Evolutionary conservation across 1,284 basidiomycete species (phyloP), one percentile per base, ranked within the genome.

Genomic region (Tilletia caries): DNA sequence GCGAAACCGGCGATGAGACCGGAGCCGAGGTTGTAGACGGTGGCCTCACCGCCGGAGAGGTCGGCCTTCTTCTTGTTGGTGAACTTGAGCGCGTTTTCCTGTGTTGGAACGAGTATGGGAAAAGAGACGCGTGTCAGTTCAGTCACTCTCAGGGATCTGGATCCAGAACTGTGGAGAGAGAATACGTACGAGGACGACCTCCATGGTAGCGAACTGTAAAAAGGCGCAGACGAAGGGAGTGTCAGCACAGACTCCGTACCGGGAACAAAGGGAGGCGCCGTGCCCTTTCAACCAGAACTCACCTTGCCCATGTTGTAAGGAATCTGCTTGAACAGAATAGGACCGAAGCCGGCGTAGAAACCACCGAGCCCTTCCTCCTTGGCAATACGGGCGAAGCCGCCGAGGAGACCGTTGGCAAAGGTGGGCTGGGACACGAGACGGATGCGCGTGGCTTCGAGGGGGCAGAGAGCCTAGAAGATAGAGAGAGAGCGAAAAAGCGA

Each of bases 241-340:
- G 32, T 41, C 32, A 33, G 29, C n/a, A n/a, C 43, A 60, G n/a
- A n/a, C n/a, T n/a, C n/a, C n/a, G 8, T 52, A 52, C 50, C 10
- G 23, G 23, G 23, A n/a, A 52, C 12, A 52, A 52, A 52, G 23
- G 50, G 50, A 15, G 50, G 23, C 41, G 67, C 78, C 76, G 48
- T 2, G 48, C 10, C 8, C 48, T 27, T 50, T 50, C n/a, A n/a
- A n/a, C n/a, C 1, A 41, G 15, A 41, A 33, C 54, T 85, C 76
- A 88, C 87, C 85, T 87, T 87, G 85, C 86, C 86, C 80, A 82
- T 82, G 74, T 80, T 82, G 81, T 82, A 82, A 52, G 81, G 81
- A 62, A 82, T 76, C 76, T 82, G 81, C 79, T 80, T 80, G 77
- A 80, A 80, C 64, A 79, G 70, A 60, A 78, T 82, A 73, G 80